Conservation (phyloP, 768 basidiomycete species). For the Psilocybe cyanescens region DNA sequence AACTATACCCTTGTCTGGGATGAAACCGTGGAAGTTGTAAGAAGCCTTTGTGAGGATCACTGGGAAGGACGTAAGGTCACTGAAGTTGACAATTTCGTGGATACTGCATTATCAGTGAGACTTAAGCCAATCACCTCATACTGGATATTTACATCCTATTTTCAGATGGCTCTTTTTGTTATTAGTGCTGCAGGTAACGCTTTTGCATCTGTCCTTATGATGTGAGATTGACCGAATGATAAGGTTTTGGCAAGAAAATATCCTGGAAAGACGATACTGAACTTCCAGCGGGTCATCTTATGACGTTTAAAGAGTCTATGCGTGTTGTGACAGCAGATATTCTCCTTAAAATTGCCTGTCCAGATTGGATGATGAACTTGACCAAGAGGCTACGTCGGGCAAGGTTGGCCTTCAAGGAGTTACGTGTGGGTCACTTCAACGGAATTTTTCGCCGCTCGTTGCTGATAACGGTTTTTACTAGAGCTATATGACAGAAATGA, state of each 20-base stretch:
- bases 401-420: conserved; percentile 44
- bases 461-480: background rate
- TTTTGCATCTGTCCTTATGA: background rate
- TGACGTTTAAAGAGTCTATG: conserved; percentile 55
- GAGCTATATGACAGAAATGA: conserved; percentile 57
- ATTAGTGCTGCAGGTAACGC: conserved; percentile 54
- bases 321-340: conserved; percentile 45
- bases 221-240: background rate
- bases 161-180: conserved; percentile 57
- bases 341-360: conserved; percentile 39
- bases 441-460: too few relatives aligned
- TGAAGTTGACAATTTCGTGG: conserved; percentile 46
- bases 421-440: conserved; percentile 34
- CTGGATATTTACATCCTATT: background rate
- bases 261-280: conserved; percentile 48
- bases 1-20: conserved; percentile 55
- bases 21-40: conserved; percentile 43
- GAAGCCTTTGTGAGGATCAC: conserved; percentile 46
- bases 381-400: conserved; percentile 35
- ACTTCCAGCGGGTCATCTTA: conserved; percentile 43
- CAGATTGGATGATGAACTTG: conserved; percentile 40
- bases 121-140: background rate
- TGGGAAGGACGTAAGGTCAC: conserved; percentile 49
- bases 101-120: conserved; percentile 58
- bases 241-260: conserved; percentile 56